These are phyloP conservation scores for Lepiota subincarnata DNA, from an alignment of 768 basidiomycete species.

Conservation along the genomic window DNA sequence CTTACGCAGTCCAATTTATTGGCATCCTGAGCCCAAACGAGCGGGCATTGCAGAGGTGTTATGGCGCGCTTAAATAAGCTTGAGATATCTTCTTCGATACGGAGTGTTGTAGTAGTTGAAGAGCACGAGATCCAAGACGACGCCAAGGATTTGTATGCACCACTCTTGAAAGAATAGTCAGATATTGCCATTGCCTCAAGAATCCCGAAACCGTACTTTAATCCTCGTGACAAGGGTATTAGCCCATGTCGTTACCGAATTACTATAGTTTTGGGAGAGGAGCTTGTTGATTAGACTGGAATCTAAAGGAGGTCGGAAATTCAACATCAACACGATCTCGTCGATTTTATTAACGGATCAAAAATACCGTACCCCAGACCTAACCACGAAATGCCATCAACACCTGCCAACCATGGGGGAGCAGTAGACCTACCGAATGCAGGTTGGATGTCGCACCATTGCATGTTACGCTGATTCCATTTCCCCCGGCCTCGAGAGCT, in stretches of 20 bases:
- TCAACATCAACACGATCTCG: neutral
- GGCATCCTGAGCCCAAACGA: slow-evolving; percentile 44
- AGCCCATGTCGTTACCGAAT: slow-evolving; percentile 36
- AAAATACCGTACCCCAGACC: slow-evolving; percentile 31
- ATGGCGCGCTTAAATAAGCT: slow-evolving; percentile 25
- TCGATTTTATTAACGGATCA: no score
- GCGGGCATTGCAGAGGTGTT: slow-evolving; percentile 40
- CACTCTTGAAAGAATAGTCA: slow-evolving; percentile 21
- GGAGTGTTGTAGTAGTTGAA: slow-evolving; percentile 28
- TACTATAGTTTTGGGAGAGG: slow-evolving; percentile 27
- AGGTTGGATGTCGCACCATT: slow-evolving; percentile 37
- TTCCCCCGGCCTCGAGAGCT: slow-evolving; percentile 40
- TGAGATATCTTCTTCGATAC: slow-evolving; percentile 28
- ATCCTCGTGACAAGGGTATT: slow-evolving; percentile 36
- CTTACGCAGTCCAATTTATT: slow-evolving; percentile 43
- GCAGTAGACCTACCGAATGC: slow-evolving; percentile 31
- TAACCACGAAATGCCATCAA: slow-evolving; percentile 11
- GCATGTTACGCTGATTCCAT: slow-evolving; percentile 37
- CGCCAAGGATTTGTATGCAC: slow-evolving; percentile 25
- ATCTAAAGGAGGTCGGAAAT: slow-evolving; percentile 20
- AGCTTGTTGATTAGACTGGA: slow-evolving; percentile 37
- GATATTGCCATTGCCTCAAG: neutral
- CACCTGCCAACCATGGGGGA: neutral
- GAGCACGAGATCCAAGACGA: slow-evolving; percentile 38
- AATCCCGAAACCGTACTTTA: slow-evolving; percentile 21